Conservation (phyloP, 257 asterid species). For the Nyctanthes arbortristis region DNA sequence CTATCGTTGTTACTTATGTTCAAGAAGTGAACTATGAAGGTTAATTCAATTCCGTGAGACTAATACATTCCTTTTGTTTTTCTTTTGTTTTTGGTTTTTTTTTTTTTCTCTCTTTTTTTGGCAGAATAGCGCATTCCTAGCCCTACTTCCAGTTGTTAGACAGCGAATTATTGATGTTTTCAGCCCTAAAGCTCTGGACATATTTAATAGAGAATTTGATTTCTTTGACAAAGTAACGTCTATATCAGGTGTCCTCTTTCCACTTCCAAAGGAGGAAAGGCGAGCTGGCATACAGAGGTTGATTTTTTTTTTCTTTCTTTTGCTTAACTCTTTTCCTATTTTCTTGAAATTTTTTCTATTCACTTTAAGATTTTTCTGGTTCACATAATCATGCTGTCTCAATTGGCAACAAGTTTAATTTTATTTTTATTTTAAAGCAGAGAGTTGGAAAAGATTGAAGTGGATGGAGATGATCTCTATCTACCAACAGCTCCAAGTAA, state of each 20-base stretch:
- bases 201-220: slow-evolving; percentile 87
- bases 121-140: slow-evolving; percentile 77
- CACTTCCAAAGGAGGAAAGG: slow-evolving; percentile 92
- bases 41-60: neutral
- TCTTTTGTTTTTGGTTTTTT: too few relatives aligned
- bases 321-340: neutral
- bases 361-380: slow-evolving; percentile 13
- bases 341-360: slow-evolving; percentile 18
- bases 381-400: neutral
- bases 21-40: slow-evolving; percentile 7
- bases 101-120: slow-evolving; percentile 22
- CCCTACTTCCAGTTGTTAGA: slow-evolving; percentile 79
- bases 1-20: too few relatives aligned
- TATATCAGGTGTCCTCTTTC: slow-evolving; percentile 93
- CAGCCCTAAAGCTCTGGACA: slow-evolving; percentile 68
- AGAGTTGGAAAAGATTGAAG: slow-evolving; percentile 87
- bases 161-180: slow-evolving; percentile 83
- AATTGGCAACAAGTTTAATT: neutral
- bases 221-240: slow-evolving; percentile 99
- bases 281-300: slow-evolving; percentile 97
- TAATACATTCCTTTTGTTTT: too few relatives aligned
- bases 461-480: slow-evolving; percentile 90
- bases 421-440: slow-evolving; percentile 37
- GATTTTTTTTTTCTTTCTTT: slow-evolving; percentile 13
- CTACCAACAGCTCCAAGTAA: slow-evolving; percentile 93